Conservation (phyloP, 768 basidiomycete genomes). For the Lanmaoa pseudosensibilis region DNA sequence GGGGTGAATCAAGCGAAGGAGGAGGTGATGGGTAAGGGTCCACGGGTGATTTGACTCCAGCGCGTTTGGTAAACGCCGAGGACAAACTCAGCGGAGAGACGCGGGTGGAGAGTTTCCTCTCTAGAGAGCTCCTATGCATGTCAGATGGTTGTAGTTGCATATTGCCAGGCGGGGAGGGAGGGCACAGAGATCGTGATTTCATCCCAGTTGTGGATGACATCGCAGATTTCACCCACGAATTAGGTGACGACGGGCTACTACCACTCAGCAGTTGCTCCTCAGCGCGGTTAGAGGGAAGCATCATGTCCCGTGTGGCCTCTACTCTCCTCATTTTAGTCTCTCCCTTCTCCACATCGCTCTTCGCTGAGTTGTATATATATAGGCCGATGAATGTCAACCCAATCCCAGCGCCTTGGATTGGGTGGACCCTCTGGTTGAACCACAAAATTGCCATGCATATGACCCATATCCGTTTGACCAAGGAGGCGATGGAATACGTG, state of each 20-base stretch:
- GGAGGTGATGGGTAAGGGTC: conserved; percentile 54
- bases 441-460: conserved; percentile 97
- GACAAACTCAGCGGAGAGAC: conserved; percentile 20
- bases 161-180: conserved; percentile 3
- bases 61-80: conserved; percentile 26
- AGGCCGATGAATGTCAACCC: conserved; percentile 84
- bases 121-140: conserved; percentile 8
- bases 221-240: background rate
- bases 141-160: conserved; percentile 3
- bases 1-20: conserved; percentile 31
- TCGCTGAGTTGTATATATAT: conserved; percentile 95
- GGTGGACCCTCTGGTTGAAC: conserved; percentile 88
- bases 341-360: conserved; percentile 87
- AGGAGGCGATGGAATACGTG: conserved; percentile 97
- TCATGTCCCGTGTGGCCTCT: conserved; percentile 66
- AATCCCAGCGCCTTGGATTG: conserved; percentile 88
- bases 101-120: conserved; percentile 17
- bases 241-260: conserved; percentile 31
- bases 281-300: conserved; percentile 65
- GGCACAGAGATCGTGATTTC: conserved; percentile 19
- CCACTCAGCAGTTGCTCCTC: conserved; percentile 55
- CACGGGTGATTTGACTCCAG: conserved; percentile 28
- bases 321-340: conserved; percentile 84
- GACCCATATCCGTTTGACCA: conserved; percentile 96
- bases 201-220: conserved; percentile 28